These are phyloP conservation scores for Tetracentron sinense DNA, from an alignment of 164 flowering plant species.

Conservation along the genomic window DNA sequence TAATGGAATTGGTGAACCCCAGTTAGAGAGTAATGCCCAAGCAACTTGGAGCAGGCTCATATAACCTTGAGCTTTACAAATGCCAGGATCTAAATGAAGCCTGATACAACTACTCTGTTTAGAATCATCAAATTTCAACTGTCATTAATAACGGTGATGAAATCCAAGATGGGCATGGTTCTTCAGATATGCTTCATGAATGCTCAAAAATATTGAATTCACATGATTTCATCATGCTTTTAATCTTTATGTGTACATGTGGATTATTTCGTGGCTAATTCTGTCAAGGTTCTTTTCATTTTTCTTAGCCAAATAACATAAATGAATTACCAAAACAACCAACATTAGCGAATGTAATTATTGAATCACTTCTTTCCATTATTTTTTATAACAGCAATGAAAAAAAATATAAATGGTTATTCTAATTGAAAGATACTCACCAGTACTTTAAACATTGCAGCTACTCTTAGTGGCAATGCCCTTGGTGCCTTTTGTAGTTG, in stretches of 20 bases:
- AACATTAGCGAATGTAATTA: no score
- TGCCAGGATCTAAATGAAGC: no score
- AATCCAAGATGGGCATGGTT: not conserved
- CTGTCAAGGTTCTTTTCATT: no score
- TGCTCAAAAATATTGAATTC: not conserved
- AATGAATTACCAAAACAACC: no score
- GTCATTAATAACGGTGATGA: not conserved
- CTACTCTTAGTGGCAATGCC: conserved; percentile 66
- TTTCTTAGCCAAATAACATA: no score
- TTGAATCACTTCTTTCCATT: not conserved
- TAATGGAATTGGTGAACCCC: no score
- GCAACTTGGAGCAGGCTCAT: no score
- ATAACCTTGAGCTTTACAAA: no score
- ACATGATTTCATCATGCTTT: not conserved
- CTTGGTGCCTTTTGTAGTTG: conserved; percentile 55
- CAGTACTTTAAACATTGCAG: conserved; percentile 78
- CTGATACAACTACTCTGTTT: not conserved
- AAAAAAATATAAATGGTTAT: not conserved
- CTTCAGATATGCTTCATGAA: not conserved
- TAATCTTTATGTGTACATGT: no score
- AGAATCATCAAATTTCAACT: not conserved
- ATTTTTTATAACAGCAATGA: not conserved
- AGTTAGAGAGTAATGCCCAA: no score
- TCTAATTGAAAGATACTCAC: conserved; percentile 37
- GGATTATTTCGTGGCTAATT: no score